These are phyloP conservation scores for Pichia rugopelliculosa DNA, from an alignment of 805 yeast genomes.

Conservation along the genomic window DNA sequence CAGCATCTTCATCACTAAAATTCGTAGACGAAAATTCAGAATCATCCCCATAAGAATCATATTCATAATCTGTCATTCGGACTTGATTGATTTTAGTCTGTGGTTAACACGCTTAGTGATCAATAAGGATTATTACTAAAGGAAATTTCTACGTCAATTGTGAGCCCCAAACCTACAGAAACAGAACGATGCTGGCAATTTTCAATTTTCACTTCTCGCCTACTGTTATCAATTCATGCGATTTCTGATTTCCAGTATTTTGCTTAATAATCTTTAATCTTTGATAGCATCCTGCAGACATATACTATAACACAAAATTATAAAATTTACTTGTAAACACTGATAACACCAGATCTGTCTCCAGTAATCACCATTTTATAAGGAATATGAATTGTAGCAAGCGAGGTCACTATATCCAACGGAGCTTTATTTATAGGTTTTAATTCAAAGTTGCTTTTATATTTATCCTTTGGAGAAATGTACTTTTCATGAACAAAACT, in stretches of 20 bases:
- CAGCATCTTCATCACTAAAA: slow-evolving; percentile 17
- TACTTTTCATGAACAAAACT: slow-evolving; percentile 35
- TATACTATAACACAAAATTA: too few species aligned
- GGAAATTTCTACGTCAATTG: too few species aligned
- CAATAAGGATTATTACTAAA: too few species aligned
- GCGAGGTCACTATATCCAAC: slow-evolving; percentile 6
- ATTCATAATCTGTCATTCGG: slow-evolving; percentile 9
- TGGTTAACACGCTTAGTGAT: too few species aligned
- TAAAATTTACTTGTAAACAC: slow-evolving; percentile 40
- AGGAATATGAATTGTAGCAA: slow-evolving; percentile 7
- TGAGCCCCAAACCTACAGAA: too few species aligned
- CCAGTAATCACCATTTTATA: slow-evolving; percentile 52
- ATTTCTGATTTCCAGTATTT: too few species aligned
- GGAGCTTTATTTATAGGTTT: slow-evolving; percentile 12
- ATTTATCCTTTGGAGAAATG: slow-evolving; percentile 7
- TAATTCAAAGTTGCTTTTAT: slow-evolving; percentile 6
- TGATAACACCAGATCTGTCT: slow-evolving; percentile 60
- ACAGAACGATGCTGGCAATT: too few species aligned
- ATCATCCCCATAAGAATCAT: slow-evolving; percentile 6
- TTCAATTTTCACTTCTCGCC: too few species aligned
- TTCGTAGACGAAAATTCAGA: slow-evolving; percentile 10
- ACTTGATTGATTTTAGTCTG: not conserved
- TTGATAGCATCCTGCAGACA: too few species aligned
- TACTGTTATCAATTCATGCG: too few species aligned
- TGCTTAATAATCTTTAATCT: too few species aligned